Evolutionary conservation across 2,329 filamentous ascomycete species (phyloP), one percentile per base, ranked within the genome.

Genomic region (Cordyceps fumosorosea): DNA sequence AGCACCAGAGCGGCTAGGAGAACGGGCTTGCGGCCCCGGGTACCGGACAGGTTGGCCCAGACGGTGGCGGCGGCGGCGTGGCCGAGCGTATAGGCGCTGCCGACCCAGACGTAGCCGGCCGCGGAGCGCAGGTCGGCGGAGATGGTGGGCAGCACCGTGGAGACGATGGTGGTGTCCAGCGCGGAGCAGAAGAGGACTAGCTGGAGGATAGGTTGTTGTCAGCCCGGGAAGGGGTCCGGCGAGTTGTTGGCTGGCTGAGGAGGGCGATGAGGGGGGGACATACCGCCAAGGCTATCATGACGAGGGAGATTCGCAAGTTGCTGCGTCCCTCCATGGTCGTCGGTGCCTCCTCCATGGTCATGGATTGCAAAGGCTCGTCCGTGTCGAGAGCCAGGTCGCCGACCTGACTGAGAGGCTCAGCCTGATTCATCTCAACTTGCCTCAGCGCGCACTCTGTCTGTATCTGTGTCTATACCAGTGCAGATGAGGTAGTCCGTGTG

Each of bases 71-170:
- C 78, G 72, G 76, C 83, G 0, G 86, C 84, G 69, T 84, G 84
- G 47, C 84, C 85, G n/a, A 90, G 80, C 5, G 89, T 77, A 68
- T 87, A 91, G 1, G 87, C 83, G 24, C 81, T 83, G 2, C 88
- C 88, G 62, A 91, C 84, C 89, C 88, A 90, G 29, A 84, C 83
- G 72, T 89, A 90, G 14, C 87, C 87, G 5, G 82, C 77, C 1
- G 83, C 81, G 4, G 86, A 87, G 32, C 82, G 70, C 56, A 91
- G 80, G 56, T 87, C 77, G 24, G 72, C 71, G 6, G 81, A 78
- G 62, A 88, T 87, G 3, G 82, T 83, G 0, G 85, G 84, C 32
- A 64, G 63, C 40, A 62, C 66, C 2, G 66, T 63, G 7, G 57
- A 58, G n/a, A 63, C 62, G 47, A 63, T 60, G 52, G 62, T 52